Conservation (phyloP, 225 moss, liverwort and hornwort species). For the Physcomitrium patens region DNA sequence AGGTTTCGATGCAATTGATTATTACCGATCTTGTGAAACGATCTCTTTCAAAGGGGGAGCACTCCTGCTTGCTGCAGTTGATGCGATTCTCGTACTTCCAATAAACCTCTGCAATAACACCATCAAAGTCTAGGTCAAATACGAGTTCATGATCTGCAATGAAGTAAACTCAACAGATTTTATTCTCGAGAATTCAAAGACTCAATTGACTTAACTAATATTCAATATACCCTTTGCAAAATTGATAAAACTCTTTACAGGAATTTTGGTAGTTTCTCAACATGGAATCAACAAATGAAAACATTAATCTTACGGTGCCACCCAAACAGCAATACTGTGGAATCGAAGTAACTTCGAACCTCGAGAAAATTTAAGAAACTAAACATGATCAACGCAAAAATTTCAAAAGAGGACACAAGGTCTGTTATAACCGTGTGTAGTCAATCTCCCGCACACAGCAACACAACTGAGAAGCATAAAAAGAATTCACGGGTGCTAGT, state of each 20-base stretch:
- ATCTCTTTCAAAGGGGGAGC: slow-evolving; percentile 44
- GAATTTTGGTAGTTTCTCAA: not conserved
- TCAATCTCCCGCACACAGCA: not conserved
- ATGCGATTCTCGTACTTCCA: slow-evolving; percentile 47
- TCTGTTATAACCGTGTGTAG: not conserved
- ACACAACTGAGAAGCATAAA: not conserved
- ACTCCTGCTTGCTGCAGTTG: slow-evolving; percentile 33
- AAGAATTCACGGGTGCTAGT: not conserved
- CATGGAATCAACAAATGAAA: not conserved
- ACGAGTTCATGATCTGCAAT: slow-evolving; percentile 11
- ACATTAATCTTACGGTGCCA: not conserved
- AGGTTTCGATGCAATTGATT: not conserved
- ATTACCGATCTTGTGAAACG: slow-evolving; percentile 44
- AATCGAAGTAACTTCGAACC: not conserved
- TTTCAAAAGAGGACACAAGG: not conserved
- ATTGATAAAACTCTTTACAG: not conserved
- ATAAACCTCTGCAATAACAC: slow-evolving; percentile 41
- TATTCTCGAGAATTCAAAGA: not conserved
- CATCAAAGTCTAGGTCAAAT: not conserved
- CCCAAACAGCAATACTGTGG: not conserved
- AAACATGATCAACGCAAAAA: not conserved
- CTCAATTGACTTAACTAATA: not conserved
- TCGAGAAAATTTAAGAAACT: not conserved
- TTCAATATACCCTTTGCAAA: not conserved
- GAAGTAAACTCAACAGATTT: not conserved